Conservation (phyloP, 2,329 filamentous ascomycete genomes). For the Fusarium metavorans region DNA sequence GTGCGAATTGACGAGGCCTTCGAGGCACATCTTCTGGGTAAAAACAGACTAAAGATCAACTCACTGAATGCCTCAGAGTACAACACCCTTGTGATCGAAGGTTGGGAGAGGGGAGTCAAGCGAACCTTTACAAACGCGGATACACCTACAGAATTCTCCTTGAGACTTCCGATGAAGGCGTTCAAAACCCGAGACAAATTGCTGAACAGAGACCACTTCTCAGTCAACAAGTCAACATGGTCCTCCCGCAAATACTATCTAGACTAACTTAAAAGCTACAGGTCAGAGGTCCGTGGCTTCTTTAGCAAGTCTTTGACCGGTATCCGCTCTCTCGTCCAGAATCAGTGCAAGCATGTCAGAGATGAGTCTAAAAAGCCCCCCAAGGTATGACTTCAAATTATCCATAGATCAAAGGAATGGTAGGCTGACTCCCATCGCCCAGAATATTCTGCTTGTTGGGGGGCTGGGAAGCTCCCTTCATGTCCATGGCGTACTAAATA, state of each 20-base stretch:
- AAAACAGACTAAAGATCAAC: neutral
- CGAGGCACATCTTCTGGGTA: neutral
- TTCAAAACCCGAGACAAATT: neutral
- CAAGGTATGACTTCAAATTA: neutral
- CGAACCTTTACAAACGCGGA: neutral
- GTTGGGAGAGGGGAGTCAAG: neutral
- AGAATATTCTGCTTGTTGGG: neutral
- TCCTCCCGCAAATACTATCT: neutral
- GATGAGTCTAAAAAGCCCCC: neutral
- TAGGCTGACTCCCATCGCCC: neutral
- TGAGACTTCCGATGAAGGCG: neutral
- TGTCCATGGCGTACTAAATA: neutral
- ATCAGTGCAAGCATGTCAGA: neutral
- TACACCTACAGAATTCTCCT: neutral
- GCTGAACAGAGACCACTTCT: neutral
- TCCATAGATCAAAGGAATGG: accelerated
- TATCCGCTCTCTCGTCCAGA: neutral
- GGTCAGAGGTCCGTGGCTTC: neutral
- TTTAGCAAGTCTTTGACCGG: neutral
- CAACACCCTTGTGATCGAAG: neutral
- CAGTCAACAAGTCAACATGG: neutral
- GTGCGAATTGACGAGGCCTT: neutral
- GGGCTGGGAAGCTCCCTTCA: neutral
- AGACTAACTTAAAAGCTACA: neutral
- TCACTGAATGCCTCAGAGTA: neutral